Evolutionary conservation across 495 filamentous ascomycete genomes (phyloP).

Genomic region (Penicillium psychrofluorescens): DNA sequence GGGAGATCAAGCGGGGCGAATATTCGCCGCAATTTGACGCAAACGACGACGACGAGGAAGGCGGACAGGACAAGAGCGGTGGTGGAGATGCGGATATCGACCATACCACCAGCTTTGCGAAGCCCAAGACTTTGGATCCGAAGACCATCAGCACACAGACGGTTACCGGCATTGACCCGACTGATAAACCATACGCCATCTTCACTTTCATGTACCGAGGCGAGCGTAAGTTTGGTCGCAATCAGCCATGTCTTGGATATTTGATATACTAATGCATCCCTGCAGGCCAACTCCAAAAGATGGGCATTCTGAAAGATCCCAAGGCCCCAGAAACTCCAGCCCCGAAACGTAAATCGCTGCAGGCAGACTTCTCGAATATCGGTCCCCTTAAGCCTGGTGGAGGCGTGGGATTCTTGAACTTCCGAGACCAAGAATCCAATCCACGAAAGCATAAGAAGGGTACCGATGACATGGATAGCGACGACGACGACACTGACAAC

Average conservation of each 20-base stretch:
- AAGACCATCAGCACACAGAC: conserved; percentile 98
- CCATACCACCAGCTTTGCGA: conserved; percentile 97
- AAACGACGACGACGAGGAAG: conserved; percentile 83
- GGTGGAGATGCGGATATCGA: conserved; percentile 66
- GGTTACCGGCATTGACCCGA: conserved; percentile 94
- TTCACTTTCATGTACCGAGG: conserved; percentile 99
- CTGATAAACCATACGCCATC: conserved; percentile 89
- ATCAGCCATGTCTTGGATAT: conserved; percentile 1
- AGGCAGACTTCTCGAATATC: conserved; percentile 77
- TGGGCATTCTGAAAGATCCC: conserved; percentile 68
- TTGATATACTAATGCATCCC: conserved; percentile 15
- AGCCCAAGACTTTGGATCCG: conserved; percentile 93
- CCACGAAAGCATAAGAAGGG: conserved; percentile 42
- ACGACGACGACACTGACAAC: conserved; percentile 52
- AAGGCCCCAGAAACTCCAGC: conserved; percentile 52
- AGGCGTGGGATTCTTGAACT: conserved; percentile 82
- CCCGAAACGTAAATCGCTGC: conserved; percentile 66
- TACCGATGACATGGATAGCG: conserved; percentile 55
- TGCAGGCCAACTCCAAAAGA: conserved; percentile 84
- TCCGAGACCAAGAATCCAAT: conserved; percentile 63
- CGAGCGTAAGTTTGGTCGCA: conserved; percentile 60
- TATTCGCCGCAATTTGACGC: conserved; percentile 98
- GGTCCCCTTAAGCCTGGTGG: conserved; percentile 74
- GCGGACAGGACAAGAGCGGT: conserved; percentile 32
- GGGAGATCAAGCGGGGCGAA: conserved; percentile 93